These are phyloP conservation scores for Colletotrichum sp. DNA, from an alignment of 2,329 filamentous ascomycete species.

Conservation along the genomic window DNA sequence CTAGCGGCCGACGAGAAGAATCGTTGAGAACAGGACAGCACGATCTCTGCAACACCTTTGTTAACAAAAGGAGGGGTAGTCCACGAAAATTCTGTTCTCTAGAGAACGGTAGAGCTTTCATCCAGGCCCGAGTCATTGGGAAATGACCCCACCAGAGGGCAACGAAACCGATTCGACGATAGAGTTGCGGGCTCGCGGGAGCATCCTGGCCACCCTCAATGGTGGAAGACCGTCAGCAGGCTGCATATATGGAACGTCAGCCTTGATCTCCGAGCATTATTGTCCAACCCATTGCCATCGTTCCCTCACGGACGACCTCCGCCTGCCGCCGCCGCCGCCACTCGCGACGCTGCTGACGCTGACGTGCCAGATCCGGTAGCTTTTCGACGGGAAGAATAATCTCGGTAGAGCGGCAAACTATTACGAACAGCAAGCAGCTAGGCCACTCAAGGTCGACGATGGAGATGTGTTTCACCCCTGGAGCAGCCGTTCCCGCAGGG, in stretches of 20 bases:
- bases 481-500: neutral
- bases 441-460: neutral
- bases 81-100: neutral
- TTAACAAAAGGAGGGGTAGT: neutral
- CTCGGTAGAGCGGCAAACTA: neutral
- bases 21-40: neutral
- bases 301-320: neutral
- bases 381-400: neutral
- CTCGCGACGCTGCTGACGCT: neutral
- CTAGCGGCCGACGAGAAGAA: neutral
- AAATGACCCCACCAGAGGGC: neutral
- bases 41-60: rapidly evolving
- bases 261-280: neutral
- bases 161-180: neutral
- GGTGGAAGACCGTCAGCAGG: neutral
- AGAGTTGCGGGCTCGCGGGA: neutral
- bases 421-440: neutral
- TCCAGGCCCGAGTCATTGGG: neutral
- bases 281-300: neutral
- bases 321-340: neutral
- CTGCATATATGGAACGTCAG: neutral
- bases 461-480: conserved; percentile 7
- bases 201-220: neutral
- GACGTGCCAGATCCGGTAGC: neutral
- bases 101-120: neutral